Conservation (phyloP, 768 basidiomycete genomes). For the Exidia glandulosa region DNA sequence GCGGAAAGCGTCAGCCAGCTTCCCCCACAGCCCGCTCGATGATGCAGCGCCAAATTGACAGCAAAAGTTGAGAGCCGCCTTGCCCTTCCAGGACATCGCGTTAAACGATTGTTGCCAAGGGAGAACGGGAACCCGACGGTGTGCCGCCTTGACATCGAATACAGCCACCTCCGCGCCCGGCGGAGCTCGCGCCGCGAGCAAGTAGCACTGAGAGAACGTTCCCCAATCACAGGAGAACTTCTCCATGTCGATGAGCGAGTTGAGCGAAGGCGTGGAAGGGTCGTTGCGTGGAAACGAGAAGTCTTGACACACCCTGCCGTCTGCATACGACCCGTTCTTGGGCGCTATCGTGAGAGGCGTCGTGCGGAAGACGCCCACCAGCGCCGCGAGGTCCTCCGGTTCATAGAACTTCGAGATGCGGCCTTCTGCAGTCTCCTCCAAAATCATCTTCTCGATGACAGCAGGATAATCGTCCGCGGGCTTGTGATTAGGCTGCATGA, state of each 20-base stretch:
- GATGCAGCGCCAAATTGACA: not conserved
- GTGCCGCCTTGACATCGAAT: not conserved
- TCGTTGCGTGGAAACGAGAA: not conserved
- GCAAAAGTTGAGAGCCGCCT: not conserved
- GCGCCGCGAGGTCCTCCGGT: conserved; percentile 10
- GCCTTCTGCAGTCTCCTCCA: not conserved
- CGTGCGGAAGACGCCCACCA: conserved; percentile 20
- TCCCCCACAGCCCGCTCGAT: not conserved
- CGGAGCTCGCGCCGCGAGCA: not conserved
- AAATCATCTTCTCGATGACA: not conserved
- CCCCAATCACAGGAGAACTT: not conserved
- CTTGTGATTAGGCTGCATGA: not conserved
- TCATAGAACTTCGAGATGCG: not conserved
- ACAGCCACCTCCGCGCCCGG: not conserved
- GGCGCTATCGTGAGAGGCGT: conserved; percentile 16
- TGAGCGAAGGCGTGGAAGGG: not conserved
- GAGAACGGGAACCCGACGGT: not conserved
- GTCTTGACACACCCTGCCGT: not conserved
- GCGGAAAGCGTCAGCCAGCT: not conserved
- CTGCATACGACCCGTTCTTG: not conserved
- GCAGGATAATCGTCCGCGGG: not conserved
- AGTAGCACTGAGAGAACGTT: not conserved
- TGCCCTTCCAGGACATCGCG: not conserved
- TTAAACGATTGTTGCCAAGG: not conserved
- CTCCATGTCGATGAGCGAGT: not conserved